Evolutionary conservation across 345 rosid genomes (phyloP).

Genomic region (Leavenworthia alabamica): DNA sequence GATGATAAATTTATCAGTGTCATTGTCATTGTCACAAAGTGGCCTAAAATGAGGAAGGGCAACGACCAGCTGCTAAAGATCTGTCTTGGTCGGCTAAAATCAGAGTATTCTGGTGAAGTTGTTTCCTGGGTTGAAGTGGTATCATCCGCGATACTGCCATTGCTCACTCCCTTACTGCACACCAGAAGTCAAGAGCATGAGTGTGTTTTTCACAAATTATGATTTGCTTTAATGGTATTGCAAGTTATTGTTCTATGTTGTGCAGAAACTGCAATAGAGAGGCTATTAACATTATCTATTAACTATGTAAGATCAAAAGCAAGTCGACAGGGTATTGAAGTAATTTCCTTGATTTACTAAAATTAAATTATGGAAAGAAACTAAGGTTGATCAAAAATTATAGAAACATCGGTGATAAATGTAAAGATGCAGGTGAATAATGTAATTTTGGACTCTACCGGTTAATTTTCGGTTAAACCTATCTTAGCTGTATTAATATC

Average conservation of each 20-base stretch:
- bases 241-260: slow-evolving; percentile 6
- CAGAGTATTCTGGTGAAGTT: slow-evolving; percentile 38
- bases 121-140: slow-evolving; percentile 37
- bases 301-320: background rate
- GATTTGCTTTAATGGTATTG: background rate
- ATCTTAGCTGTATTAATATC: no score
- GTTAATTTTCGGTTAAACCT: background rate
- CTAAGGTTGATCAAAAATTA: background rate
- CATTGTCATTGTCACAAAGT: background rate
- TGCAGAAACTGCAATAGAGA: background rate
- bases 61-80: slow-evolving; percentile 28
- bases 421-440: background rate
- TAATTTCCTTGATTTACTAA: background rate
- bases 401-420: background rate
- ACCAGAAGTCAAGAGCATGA: background rate
- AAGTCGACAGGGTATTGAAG: background rate
- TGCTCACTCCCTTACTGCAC: slow-evolving; percentile 48
- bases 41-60: slow-evolving; percentile 9
- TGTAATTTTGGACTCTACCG: background rate
- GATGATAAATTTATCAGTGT: background rate
- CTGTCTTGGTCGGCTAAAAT: slow-evolving; percentile 40
- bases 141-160: slow-evolving; percentile 35
- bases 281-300: background rate
- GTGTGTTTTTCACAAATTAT: background rate
- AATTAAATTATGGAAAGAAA: background rate